Evolutionary conservation across 805 yeast species (phyloP).

Genomic region (Metschnikowia peoriensis): DNA sequence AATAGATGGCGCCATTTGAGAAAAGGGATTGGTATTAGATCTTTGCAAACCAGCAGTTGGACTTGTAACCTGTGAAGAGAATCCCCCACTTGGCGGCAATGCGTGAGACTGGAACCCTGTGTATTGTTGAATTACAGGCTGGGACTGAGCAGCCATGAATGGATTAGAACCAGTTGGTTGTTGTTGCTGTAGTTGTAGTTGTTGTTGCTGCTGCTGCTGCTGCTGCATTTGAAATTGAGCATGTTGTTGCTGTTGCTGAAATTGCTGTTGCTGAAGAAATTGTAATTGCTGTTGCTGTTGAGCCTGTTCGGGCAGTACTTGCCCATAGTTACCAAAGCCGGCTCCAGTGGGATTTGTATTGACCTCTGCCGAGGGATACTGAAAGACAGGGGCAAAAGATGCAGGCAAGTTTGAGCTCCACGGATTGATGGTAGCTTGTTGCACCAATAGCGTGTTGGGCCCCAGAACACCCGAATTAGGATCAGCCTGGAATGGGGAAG

Average conservation of each 20-base stretch:
- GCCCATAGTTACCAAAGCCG: conserved; percentile 57
- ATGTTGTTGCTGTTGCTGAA: not conserved
- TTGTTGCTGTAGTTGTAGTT: conserved; percentile 3
- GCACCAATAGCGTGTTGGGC: conserved; percentile 28
- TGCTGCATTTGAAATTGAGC: too few species aligned
- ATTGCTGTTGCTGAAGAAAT: conserved; percentile 8
- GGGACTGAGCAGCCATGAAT: conserved; percentile 6
- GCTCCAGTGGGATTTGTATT: conserved; percentile 47
- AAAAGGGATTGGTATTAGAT: conserved; percentile 38
- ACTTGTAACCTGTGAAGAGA: not conserved
- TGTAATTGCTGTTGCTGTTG: conserved; percentile 14
- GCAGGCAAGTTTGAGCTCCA: conserved; percentile 29
- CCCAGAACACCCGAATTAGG: not conserved
- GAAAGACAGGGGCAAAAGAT: conserved; percentile 5
- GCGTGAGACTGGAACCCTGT: conserved; percentile 8
- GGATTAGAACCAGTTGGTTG: conserved; percentile 15
- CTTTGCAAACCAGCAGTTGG: conserved; percentile 19
- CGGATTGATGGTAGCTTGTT: conserved; percentile 40
- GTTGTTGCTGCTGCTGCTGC: conserved; percentile 10
- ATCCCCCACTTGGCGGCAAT: not conserved
- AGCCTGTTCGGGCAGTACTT: conserved; percentile 15
- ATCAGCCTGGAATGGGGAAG: not conserved
- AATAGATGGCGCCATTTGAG: conserved; percentile 18
- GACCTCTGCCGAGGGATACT: conserved; percentile 9
- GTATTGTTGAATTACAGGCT: conserved; percentile 11